Conservation (phyloP, 179 eudicot genomes). For the Silene vulgaris region DNA sequence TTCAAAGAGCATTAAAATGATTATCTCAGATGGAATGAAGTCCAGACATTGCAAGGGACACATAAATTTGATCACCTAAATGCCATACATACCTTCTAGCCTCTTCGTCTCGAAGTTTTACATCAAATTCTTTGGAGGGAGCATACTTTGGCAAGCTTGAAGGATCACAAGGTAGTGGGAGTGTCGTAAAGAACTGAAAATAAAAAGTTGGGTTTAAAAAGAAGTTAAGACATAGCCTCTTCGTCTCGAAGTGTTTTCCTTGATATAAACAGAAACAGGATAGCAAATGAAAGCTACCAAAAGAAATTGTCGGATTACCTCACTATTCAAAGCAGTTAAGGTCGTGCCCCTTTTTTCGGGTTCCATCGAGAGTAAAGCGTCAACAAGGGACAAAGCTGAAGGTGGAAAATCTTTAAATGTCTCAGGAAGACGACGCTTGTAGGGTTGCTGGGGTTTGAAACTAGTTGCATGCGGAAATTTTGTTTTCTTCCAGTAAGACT, state of each 20-base stretch:
- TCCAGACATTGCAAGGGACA: neutral
- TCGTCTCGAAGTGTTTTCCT: neutral
- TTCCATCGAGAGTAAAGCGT: slow-evolving; percentile 40
- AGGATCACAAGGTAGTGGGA: slow-evolving; percentile 48
- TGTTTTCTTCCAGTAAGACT: slow-evolving; percentile 42
- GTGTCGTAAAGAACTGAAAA: slow-evolving; percentile 42
- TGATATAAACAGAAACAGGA: neutral
- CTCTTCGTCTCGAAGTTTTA: slow-evolving; percentile 44
- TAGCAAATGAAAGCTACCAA: neutral
- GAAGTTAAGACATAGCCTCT: neutral
- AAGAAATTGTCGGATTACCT: slow-evolving; percentile 23
- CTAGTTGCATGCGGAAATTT: slow-evolving; percentile 44
- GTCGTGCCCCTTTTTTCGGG: slow-evolving; percentile 41
- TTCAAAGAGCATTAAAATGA: too few relatives aligned
- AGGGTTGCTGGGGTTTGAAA: slow-evolving; percentile 45
- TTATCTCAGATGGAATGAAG: neutral
- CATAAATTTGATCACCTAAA: neutral
- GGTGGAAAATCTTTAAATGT: slow-evolving; percentile 46
- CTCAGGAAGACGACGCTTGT: slow-evolving; percentile 37
- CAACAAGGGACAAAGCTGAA: slow-evolving; percentile 36
- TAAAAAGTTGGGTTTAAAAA: neutral
- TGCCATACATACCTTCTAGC: slow-evolving; percentile 34
- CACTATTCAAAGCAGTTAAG: slow-evolving; percentile 36
- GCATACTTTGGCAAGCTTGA: slow-evolving; percentile 44
- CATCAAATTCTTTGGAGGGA: slow-evolving; percentile 45